These are phyloP conservation scores for Mariannaea sp. DNA, from an alignment of 2,329 filamentous ascomycete genomes.

Conservation along the genomic window DNA sequence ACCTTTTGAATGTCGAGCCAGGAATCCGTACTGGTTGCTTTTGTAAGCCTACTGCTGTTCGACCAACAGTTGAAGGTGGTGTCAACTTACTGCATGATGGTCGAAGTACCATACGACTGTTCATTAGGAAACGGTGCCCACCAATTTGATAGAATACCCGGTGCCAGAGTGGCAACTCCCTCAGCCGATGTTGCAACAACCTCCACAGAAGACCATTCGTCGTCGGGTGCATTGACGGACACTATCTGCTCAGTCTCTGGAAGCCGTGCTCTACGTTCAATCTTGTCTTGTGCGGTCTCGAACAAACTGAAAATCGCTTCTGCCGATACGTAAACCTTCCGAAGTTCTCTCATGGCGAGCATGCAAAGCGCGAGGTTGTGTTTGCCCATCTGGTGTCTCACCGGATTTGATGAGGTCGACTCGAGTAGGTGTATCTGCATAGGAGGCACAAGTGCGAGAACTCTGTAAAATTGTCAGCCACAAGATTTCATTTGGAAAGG, in stretches of 20 bases:
- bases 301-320: slow-evolving; percentile 14
- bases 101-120: neutral
- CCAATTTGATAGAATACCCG: slow-evolving; percentile 1
- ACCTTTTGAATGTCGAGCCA: slow-evolving; percentile 2
- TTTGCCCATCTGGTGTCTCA: slow-evolving; percentile 11
- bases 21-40: neutral
- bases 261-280: neutral
- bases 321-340: slow-evolving; percentile 14
- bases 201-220: neutral
- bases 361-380: slow-evolving; percentile 20
- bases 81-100: neutral
- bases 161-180: neutral
- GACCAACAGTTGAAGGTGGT: neutral
- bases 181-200: neutral
- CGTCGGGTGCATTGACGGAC: neutral
- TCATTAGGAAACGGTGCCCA: neutral
- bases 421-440: slow-evolving; percentile 25
- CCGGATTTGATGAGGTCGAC: slow-evolving; percentile 7
- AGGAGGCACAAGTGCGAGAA: slow-evolving; percentile 13
- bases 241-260: neutral
- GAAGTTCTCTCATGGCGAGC: slow-evolving; percentile 16
- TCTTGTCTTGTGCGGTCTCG: slow-evolving; percentile 7
- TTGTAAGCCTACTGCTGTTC: neutral
- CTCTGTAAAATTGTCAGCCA: neutral
- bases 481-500: neutral